Conservation (phyloP, 768 basidiomycete species). For the Mrakia blollopis region DNA sequence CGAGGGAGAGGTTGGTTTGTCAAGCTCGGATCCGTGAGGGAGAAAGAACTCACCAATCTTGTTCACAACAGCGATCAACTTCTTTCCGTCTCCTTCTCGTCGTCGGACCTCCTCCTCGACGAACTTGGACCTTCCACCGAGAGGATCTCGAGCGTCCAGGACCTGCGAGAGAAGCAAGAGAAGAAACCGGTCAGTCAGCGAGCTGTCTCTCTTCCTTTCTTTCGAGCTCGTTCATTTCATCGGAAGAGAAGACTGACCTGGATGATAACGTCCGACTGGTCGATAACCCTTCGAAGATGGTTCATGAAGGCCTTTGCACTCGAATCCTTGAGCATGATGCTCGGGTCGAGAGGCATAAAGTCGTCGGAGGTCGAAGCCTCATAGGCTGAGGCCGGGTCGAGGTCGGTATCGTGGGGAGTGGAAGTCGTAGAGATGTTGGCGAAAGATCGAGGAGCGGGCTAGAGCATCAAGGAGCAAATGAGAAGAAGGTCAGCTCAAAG, state of each 20-base stretch:
- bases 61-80: slow-evolving; percentile 87
- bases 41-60: slow-evolving; percentile 69
- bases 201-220: neutral
- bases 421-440: slow-evolving; percentile 24
- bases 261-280: slow-evolving; percentile 83
- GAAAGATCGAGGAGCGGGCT: slow-evolving; percentile 32
- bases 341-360: slow-evolving; percentile 38
- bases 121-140: slow-evolving; percentile 82
- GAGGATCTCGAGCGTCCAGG: slow-evolving; percentile 90
- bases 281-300: slow-evolving; percentile 83
- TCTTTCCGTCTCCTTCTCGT: slow-evolving; percentile 82
- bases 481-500: slow-evolving; percentile 24
- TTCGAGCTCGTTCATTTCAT: neutral
- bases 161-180: slow-evolving; percentile 4
- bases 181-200: neutral
- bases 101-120: slow-evolving; percentile 91
- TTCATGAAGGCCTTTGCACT: slow-evolving; percentile 58
- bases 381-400: slow-evolving; percentile 17
- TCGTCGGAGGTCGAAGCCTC: neutral
- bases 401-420: slow-evolving; percentile 28
- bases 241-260: slow-evolving; percentile 43
- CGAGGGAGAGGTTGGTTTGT: neutral
- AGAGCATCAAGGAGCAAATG: neutral
- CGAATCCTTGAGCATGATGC: slow-evolving; percentile 43
- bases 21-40: neutral